These are phyloP conservation scores for Deinandra increscens DNA, from an alignment of 129 eudicot species.

Conservation along the genomic window DNA sequence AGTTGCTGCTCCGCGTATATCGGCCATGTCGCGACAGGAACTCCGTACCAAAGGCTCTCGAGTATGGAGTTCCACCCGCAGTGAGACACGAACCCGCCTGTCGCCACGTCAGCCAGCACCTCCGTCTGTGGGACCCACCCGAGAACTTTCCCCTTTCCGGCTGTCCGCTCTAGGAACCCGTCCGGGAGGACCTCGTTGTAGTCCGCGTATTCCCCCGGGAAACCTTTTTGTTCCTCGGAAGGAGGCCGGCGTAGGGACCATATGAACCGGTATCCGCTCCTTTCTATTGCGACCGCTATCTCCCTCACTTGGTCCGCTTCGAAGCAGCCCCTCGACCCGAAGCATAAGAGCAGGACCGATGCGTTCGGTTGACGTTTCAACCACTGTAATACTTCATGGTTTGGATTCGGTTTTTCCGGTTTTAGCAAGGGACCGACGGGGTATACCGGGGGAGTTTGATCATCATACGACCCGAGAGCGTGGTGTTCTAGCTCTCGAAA, in stretches of 20 bases:
- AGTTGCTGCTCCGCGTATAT: conserved; percentile 36
- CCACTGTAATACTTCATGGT: conserved; percentile 33
- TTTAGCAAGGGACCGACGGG: conserved; percentile 52
- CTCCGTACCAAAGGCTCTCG: conserved; percentile 38
- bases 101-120: conserved; percentile 29
- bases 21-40: conserved; percentile 47
- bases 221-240: neutral
- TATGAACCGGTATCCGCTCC: conserved; percentile 27
- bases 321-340: conserved; percentile 36
- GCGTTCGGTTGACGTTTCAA: conserved; percentile 42
- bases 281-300: conserved; percentile 31
- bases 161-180: conserved; percentile 36
- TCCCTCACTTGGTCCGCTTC: conserved; percentile 28
- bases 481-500: conserved; percentile 48
- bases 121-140: conserved; percentile 45
- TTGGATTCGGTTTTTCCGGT: neutral
- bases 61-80: conserved; percentile 51
- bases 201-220: conserved; percentile 29
- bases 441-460: conserved; percentile 40
- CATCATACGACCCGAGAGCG: conserved; percentile 30
- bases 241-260: conserved; percentile 39
- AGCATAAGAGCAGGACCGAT: conserved; percentile 36
- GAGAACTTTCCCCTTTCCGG: conserved; percentile 32
- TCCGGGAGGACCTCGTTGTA: conserved; percentile 21
- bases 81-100: conserved; percentile 42